phyloP scores from a whole-genome alignment of 2,329 filamentous ascomycete genomes.

The Trichoderma semiorbis region DNA sequence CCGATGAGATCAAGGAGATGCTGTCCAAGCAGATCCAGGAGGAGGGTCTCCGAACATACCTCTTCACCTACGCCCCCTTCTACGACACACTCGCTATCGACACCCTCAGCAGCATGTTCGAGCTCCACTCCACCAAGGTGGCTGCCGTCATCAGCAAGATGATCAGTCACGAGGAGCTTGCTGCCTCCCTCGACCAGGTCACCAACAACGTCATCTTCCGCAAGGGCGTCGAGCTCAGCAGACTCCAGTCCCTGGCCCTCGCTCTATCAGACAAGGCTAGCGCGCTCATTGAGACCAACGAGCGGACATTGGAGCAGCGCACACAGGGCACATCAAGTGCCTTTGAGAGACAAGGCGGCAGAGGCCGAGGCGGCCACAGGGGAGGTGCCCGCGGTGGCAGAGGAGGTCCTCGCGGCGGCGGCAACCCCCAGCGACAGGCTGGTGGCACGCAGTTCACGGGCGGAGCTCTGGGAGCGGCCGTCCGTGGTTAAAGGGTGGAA shows the following conservation, averaged over 20 bases:
- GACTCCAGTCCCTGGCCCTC: constrained; percentile 90
- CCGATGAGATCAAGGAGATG: constrained; percentile 94
- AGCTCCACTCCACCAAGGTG: constrained; percentile 86
- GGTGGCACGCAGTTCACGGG: constrained; percentile 79
- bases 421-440: constrained; percentile 61
- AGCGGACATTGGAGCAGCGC: constrained; percentile 93
- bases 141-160: constrained; percentile 96
- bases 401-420: constrained; percentile 57
- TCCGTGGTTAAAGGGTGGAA: constrained; percentile 50
- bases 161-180: constrained; percentile 98
- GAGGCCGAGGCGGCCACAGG: constrained; percentile 63
- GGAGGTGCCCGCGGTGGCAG: constrained; percentile 61
- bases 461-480: constrained; percentile 69
- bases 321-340: constrained; percentile 94
- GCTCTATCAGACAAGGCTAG: constrained; percentile 96
- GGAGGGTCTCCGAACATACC: constrained; percentile 94
- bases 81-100: constrained; percentile 92
- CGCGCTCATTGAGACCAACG: constrained; percentile 92
- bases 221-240: constrained; percentile 96
- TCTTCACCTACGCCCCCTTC: constrained; percentile 99
- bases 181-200: constrained; percentile 94
- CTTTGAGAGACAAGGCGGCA: constrained; percentile 87
- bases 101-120: constrained; percentile 91
- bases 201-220: constrained; percentile 97
- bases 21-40: constrained; percentile 97